Evolutionary conservation across 805 yeast genomes (phyloP), one percentile per base, ranked within the genome.

Genomic region (Wickerhamiella dianesei): DNA sequence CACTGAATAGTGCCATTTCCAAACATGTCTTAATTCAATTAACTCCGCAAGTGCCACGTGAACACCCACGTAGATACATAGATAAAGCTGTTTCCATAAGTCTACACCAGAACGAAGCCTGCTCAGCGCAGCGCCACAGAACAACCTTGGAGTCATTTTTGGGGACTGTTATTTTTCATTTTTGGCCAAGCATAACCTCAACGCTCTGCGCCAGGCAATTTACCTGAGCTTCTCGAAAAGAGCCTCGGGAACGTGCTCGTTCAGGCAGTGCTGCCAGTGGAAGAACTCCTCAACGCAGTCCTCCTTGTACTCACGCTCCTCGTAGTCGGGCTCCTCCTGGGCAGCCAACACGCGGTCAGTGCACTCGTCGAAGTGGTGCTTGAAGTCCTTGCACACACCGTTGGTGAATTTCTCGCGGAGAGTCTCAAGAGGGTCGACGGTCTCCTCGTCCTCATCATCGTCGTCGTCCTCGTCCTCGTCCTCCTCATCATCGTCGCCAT

Each of bases 241-340:
- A 67, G 78, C 81, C 69, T 95, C 95, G 53, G 94, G 86, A 64
- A 81, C 86, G 72, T 94, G 79, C 65, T 84, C 92, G 69, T 85
- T 86, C 60, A 88, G 58, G 72, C 94, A 85, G 69, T 89, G 96
- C 67, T 86, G 86, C 65, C 88, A 74, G 70, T 92, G 97, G 86
- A 89, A 89, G 68, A 83, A 89, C 70, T 89, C 98, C 70, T 89
- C 97, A 52, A 89, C 82, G 75, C 98, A 89, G 70, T 89, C 96
- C 73, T 89, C 98, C 71, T 89, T 89, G 74, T 85, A 74, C 9
- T 73, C 79, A 59, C 75, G 76, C 49, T 82, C 80, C 22, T 69
- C 95, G 65, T 89, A 88, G 58, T 72, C 94, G 56, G 76, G 82
- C 62, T 84, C 88, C 70, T 87, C 85, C 72, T 73, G 75, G 59